Conservation (phyloP, 441 rosid genomes). For the Geranium incanum region DNA sequence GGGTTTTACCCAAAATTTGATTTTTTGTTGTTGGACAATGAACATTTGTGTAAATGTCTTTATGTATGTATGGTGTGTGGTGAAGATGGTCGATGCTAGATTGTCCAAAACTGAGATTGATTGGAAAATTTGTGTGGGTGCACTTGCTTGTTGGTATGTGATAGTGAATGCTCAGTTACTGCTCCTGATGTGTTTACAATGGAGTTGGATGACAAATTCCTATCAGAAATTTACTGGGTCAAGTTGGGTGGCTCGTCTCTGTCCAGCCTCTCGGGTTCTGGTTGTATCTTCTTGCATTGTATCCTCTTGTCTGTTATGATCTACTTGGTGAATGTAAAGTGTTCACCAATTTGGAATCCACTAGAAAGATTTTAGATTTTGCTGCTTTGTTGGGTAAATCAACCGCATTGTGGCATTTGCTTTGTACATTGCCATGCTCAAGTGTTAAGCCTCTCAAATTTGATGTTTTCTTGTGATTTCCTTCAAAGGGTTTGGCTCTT, state of each 20-base stretch:
- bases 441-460: neutral
- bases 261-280: conserved; percentile 32
- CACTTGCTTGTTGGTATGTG: conserved; percentile 69
- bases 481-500: conserved; percentile 51
- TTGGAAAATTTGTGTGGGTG: conserved; percentile 35
- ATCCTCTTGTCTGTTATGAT: neutral
- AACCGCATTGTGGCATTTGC: conserved; percentile 42
- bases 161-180: conserved; percentile 55
- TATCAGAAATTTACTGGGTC: conserved; percentile 49
- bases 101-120: neutral
- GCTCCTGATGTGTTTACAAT: conserved; percentile 36
- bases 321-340: conserved; percentile 34
- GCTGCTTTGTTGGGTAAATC: conserved; percentile 55
- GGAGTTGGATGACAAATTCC: conserved; percentile 49
- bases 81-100: neutral
- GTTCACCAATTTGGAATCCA: conserved; percentile 33
- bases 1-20: neutral
- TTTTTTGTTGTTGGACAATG: neutral
- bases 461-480: conserved; percentile 9
- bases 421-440: neutral
- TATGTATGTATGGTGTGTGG: neutral
- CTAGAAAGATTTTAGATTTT: conserved; percentile 32
- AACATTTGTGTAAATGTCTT: neutral
- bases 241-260: conserved; percentile 53
- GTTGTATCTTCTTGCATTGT: conserved; percentile 18